Conservation (phyloP, 2,329 filamentous ascomycete genomes). For the Malbranchea zuffiana region DNA sequence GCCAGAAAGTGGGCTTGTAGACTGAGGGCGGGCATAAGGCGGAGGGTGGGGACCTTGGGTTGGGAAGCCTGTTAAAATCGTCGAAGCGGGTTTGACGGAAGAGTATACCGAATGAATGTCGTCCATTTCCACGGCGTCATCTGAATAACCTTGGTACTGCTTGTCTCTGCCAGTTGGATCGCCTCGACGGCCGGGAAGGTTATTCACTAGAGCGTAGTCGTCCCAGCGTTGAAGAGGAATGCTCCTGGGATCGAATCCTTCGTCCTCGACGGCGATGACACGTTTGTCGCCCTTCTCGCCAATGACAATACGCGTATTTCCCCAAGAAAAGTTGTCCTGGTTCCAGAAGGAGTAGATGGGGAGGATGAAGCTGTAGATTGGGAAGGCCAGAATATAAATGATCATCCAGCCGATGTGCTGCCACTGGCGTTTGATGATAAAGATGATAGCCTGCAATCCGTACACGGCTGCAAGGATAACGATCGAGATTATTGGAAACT, state of each 20-base stretch:
- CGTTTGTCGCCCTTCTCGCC: conserved; percentile 87
- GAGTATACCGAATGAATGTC: conserved; percentile 97
- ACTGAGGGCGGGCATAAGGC: conserved; percentile 72
- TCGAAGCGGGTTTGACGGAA: conserved; percentile 74
- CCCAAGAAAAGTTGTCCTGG: conserved; percentile 97
- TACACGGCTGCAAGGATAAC: conserved; percentile 85
- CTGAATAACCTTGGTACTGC: conserved; percentile 52
- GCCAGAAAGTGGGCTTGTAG: conserved; percentile 59
- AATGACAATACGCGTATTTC: conserved; percentile 94
- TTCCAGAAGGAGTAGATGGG: conserved; percentile 99
- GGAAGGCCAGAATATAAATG: conserved; percentile 92
- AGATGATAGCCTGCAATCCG: conserved; percentile 89
- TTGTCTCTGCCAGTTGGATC: conserved; percentile 52
- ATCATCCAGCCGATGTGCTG: conserved; percentile 99
- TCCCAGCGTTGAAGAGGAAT: conserved; percentile 96
- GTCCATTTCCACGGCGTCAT: conserved; percentile 77
- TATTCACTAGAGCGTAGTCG: conserved; percentile 79
- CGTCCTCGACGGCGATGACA: conserved; percentile 72
- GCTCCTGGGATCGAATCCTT: conserved; percentile 79
- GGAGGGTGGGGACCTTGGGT: conserved; percentile 44
- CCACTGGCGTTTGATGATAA: conserved; percentile 95
- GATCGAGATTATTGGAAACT: conserved; percentile 77
- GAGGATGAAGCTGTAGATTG: conserved; percentile 81
- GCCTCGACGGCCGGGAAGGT: conserved; percentile 81
- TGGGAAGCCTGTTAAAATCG: conserved; percentile 74